Base-by-base conservation (phyloP, 306 rosid species). In the Prinsepia uniflora region DNA sequence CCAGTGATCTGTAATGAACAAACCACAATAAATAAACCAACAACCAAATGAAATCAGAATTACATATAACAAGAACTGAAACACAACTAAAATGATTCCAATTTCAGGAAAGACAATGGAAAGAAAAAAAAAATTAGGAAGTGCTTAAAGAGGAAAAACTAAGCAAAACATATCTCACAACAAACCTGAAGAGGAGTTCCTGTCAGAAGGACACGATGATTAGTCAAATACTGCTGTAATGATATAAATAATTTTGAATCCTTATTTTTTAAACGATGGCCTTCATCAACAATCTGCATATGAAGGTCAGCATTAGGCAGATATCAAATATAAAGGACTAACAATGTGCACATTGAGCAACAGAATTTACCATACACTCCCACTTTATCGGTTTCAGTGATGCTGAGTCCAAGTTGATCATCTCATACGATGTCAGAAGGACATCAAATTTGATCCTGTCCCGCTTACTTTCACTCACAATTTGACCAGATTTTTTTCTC, bases 171-270 rank as follows among this genome's bases (percentile, higher is more conserved):
- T 68, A 65, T 70, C 63, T 66, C 66, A 65, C 48, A 77, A 77
- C 77, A 71, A 72, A 94, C 99, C 99, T 94, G 99, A 75, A 95
- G 97, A 68, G 99, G 99, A 84, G 99, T 95, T 79, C 99, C 99
- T 42, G 99, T 95, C 89, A 95, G 81, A 81, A 95, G 96, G 67
- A 86, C 85, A 13, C 96, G 97, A 81, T 89, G 99, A 68, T 84
- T 82, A 80, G 82, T 86, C 45, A 74, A 76, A 77, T 86, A 95
- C 79, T 95, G 99, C 85, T 89, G 90, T 83, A 95, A 49, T 59
- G 92, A 89, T 83, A 97, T 91, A 85, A 95, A 95, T 57, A 95
- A 85, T 72, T 95, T 95, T 68, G 99, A 95, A 81, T 95, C 99
- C 84, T 95, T 95, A 75, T 95, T 95, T 72, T 95, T 95, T 2